Percentiles rank a stretch among this genome's conserved stretches.
Evolutionary conservation across 306 rosid genomes (phyloP).

Genomic region (Prunus armeniaca): DNA sequence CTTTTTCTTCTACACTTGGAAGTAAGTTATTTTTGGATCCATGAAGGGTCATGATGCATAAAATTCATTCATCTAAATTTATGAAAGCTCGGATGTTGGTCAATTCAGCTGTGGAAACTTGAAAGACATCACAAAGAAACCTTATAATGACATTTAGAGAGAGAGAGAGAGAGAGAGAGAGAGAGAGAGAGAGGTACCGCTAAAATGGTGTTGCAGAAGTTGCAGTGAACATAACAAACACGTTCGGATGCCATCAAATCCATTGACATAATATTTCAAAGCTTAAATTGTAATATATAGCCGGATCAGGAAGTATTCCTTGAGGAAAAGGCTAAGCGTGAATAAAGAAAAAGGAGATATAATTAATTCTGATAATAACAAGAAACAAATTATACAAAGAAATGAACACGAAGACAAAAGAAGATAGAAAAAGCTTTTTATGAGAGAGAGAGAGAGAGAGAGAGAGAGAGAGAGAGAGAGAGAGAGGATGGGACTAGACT

Average conservation of each 20-base stretch:
- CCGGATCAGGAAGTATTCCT: conserved; percentile 19
- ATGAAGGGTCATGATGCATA: background rate
- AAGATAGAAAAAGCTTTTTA: conserved; percentile 5
- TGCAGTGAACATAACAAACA: conserved; percentile 99
- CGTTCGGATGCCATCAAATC: conserved; percentile 92
- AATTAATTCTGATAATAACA: conserved; percentile 5
- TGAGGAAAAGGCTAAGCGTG: background rate
- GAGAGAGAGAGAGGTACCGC: conserved; percentile 70
- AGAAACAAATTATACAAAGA: conserved; percentile 23
- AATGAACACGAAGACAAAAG: conserved; percentile 12
- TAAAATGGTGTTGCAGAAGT: conserved; percentile 98
- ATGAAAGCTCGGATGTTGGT: conserved; percentile 17
- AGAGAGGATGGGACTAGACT: conserved; percentile 70
- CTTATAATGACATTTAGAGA: background rate
- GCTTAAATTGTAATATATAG: conserved; percentile 9
- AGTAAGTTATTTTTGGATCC: background rate
- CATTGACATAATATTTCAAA: conserved; percentile 62
- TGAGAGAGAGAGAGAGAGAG: conserved; percentile 22
- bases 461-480: conserved; percentile 26
- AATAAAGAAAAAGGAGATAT: conserved; percentile 10
- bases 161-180: conserved; percentile 17
- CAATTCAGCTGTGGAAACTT: conserved; percentile 33
- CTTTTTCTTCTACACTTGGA: background rate
- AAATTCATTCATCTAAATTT: conserved; percentile 5
- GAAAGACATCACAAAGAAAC: conserved; percentile 19